phyloP scores from a whole-genome alignment of 1,139 yeast genomes.

The Hemisphaericaspora xylofermentans region DNA sequence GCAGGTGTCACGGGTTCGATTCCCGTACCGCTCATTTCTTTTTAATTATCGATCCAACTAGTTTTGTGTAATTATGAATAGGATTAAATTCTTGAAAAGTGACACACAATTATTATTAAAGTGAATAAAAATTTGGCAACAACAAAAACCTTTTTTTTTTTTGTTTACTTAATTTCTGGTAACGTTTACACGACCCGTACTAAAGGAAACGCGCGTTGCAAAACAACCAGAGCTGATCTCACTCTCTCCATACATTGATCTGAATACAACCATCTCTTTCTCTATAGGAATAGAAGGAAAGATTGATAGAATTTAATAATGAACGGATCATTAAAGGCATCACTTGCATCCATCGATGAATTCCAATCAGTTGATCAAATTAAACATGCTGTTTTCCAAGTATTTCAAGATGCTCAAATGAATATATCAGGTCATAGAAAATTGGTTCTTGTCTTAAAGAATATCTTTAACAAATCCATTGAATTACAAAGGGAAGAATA shows the following conservation, averaged over 20 bases:
- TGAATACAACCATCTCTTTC: too few species aligned
- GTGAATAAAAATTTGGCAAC: too few species aligned
- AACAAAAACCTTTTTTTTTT: too few species aligned
- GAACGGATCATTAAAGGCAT: conserved; percentile 13
- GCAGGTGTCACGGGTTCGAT: conserved; percentile 82
- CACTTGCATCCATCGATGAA: conserved; percentile 21
- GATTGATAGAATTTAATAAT: not conserved
- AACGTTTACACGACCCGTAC: not conserved
- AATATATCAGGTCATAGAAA: conserved; percentile 77
- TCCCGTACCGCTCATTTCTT: conserved; percentile 70
- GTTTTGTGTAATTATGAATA: not conserved
- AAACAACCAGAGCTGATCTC: too few species aligned
- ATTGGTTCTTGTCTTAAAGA: conserved; percentile 61
- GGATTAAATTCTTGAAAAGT: too few species aligned
- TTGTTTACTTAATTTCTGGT: too few species aligned
- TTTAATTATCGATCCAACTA: conserved; percentile 9
- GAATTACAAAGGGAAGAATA: conserved; percentile 52
- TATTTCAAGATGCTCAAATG: conserved; percentile 79
- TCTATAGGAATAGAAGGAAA: too few species aligned
- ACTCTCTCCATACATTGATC: too few species aligned
- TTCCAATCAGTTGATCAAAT: conserved; percentile 29
- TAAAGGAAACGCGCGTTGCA: not conserved
- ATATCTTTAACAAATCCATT: conserved; percentile 57
- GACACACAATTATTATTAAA: too few species aligned
- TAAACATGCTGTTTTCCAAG: conserved; percentile 53